Evolutionary conservation across 495 filamentous ascomycete genomes (phyloP).

Genomic region (Evernia prunastri): DNA sequence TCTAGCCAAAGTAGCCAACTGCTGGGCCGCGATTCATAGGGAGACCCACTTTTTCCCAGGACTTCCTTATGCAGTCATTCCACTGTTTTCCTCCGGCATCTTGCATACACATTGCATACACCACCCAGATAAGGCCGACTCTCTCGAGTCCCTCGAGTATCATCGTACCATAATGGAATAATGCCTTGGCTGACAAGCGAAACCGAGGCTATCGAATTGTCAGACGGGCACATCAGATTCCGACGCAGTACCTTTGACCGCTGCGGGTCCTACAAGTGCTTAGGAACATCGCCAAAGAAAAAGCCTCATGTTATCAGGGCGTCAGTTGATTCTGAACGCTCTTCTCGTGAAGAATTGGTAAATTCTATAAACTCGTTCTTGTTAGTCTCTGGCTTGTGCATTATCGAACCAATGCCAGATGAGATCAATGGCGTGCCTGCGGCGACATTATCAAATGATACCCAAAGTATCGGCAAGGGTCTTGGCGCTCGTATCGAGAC

Average conservation of each 20-base stretch:
- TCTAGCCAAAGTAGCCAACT: constrained; percentile 14
- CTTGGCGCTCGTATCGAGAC: constrained; percentile 13
- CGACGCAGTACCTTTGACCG: background rate
- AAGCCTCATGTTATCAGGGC: background rate
- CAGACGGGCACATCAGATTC: background rate
- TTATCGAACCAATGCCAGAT: background rate
- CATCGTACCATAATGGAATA: background rate
- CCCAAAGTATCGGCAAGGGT: background rate
- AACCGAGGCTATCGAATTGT: background rate
- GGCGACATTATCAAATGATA: background rate
- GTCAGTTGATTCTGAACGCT: background rate
- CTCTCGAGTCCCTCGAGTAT: background rate
- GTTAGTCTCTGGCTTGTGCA: background rate
- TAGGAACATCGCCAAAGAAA: constrained; percentile 2
- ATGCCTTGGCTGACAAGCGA: background rate
- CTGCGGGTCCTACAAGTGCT: background rate
- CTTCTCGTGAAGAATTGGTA: background rate
- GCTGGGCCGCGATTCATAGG: constrained; percentile 3
- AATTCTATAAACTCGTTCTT: background rate
- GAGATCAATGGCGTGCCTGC: constrained; percentile 3
- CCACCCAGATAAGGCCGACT: background rate
- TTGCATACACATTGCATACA: constrained; percentile 1
- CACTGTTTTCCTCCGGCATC: constrained; percentile 10
- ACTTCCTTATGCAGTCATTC: constrained; percentile 4
- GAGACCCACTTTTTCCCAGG: constrained; percentile 3